phyloP scores from a whole-genome alignment of 1,284 basidiomycete genomes.

The Sphagnurus paluster region DNA sequence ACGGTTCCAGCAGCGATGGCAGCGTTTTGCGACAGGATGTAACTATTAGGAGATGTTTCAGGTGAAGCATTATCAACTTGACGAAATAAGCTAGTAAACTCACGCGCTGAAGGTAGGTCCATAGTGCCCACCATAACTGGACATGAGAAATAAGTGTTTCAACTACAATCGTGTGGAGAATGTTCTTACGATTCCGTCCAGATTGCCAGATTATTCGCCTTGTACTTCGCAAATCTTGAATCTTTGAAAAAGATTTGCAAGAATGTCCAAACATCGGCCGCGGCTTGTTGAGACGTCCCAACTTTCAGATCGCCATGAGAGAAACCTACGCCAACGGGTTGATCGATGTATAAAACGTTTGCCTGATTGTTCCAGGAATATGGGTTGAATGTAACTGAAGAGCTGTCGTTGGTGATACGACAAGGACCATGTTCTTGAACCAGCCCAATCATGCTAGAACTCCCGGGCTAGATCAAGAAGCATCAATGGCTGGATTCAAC shows the following conservation, averaged over 20 bases:
- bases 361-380: slow-evolving; percentile 66
- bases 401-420: slow-evolving; percentile 57
- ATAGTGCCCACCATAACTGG: slow-evolving; percentile 63
- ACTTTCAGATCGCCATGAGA: slow-evolving; percentile 53
- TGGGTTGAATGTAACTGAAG: slow-evolving; percentile 52
- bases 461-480: slow-evolving; percentile 45
- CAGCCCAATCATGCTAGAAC: slow-evolving; percentile 67
- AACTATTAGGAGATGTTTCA: slow-evolving; percentile 31
- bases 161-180: background rate
- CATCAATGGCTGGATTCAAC: background rate
- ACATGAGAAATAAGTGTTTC: background rate
- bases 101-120: slow-evolving; percentile 62
- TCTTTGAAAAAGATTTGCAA: slow-evolving; percentile 68
- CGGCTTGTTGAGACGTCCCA: slow-evolving; percentile 53
- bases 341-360: slow-evolving; percentile 44
- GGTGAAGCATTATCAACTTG: too few species aligned
- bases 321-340: slow-evolving; percentile 65
- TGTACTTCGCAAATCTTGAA: slow-evolving; percentile 54
- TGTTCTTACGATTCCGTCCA: slow-evolving; percentile 58
- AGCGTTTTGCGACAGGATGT: slow-evolving; percentile 62
- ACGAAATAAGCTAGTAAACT: slow-evolving; percentile 15
- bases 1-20: slow-evolving; percentile 52
- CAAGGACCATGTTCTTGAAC: slow-evolving; percentile 69
- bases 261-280: slow-evolving; percentile 60
- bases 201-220: slow-evolving; percentile 51